Conservation (phyloP, 2,329 filamentous ascomycete genomes). For the Cercospora janseana region DNA sequence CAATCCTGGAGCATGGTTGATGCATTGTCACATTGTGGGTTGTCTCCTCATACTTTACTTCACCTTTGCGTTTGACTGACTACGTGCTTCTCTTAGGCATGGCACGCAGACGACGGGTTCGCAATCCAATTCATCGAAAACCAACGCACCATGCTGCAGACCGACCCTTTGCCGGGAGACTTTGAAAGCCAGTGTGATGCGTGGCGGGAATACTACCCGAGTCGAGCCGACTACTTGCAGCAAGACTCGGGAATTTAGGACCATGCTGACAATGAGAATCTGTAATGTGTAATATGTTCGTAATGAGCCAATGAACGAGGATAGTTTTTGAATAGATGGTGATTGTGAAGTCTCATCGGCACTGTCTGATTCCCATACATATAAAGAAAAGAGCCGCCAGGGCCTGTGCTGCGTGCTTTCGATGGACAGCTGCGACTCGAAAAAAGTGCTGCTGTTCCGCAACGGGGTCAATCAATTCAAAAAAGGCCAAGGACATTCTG, state of each 20-base stretch:
- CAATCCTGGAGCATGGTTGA: conserved; percentile 46
- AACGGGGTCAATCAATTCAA: too few species aligned
- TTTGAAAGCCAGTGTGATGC: conserved; percentile 34
- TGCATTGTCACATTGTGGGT: conserved; percentile 45
- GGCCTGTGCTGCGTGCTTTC: too few species aligned
- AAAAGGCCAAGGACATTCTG: too few species aligned
- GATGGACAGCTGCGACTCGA: too few species aligned
- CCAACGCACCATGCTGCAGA: conserved; percentile 25
- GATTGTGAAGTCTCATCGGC: too few species aligned
- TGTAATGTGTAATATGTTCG: too few species aligned
- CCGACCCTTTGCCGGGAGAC: conserved; percentile 26
- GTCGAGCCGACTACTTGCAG: conserved; percentile 30
- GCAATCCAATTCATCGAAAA: conserved; percentile 38
- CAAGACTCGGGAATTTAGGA: conserved; percentile 38
- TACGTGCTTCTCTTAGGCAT: conserved; percentile 21
- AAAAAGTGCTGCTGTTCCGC: too few species aligned
- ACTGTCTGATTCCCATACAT: too few species aligned
- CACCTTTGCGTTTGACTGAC: neutral
- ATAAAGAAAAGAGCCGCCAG: too few species aligned
- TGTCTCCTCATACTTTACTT: neutral
- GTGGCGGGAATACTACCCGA: conserved; percentile 35
- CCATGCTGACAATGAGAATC: too few species aligned
- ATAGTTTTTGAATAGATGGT: too few species aligned
- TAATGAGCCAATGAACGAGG: too few species aligned
- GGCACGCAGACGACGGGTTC: conserved; percentile 38